These are phyloP conservation scores for Pythium brassicae DNA, from an alignment of 352 stramenopile species.

Conservation along the genomic window DNA sequence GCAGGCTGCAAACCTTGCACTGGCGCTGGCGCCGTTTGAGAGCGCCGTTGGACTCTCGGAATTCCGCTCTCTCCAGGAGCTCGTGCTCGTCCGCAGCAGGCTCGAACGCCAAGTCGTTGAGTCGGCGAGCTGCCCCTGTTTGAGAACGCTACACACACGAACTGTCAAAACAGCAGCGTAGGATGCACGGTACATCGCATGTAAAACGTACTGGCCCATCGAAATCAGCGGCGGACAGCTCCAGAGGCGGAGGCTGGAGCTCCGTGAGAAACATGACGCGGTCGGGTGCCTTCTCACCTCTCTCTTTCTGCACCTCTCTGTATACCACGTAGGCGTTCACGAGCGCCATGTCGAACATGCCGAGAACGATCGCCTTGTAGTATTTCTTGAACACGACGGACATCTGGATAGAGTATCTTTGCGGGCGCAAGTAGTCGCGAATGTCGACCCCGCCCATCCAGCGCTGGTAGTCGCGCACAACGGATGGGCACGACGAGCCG, in stretches of 20 bases:
- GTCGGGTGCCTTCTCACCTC: neutral
- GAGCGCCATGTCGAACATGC: neutral
- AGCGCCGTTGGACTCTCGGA: no score
- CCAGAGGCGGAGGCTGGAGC: neutral
- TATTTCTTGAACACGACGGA: neutral
- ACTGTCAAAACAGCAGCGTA: no score
- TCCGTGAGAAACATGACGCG: neutral
- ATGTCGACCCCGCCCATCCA: constrained; percentile 2
- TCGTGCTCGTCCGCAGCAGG: no score
- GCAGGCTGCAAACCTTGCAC: no score
- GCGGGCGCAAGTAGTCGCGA: neutral
- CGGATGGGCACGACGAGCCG: neutral
- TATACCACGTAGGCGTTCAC: neutral
- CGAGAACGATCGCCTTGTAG: neutral
- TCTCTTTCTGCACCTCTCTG: neutral
- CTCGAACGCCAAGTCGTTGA: no score
- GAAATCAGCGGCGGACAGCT: neutral
- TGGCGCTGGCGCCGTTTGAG: no score
- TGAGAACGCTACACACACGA: no score
- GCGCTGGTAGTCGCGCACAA: neutral
- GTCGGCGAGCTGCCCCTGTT: no score
- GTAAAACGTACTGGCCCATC: no score
- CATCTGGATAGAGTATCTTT: neutral
- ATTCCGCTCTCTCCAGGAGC: no score
- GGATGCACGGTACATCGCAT: no score